A percentile compares a stretch with the other conserved stretches of the same genome.
These are phyloP conservation scores for Linnemannia zychae DNA, from an alignment of 192 early-diverging fungal genomes.

Conservation along the genomic window DNA sequence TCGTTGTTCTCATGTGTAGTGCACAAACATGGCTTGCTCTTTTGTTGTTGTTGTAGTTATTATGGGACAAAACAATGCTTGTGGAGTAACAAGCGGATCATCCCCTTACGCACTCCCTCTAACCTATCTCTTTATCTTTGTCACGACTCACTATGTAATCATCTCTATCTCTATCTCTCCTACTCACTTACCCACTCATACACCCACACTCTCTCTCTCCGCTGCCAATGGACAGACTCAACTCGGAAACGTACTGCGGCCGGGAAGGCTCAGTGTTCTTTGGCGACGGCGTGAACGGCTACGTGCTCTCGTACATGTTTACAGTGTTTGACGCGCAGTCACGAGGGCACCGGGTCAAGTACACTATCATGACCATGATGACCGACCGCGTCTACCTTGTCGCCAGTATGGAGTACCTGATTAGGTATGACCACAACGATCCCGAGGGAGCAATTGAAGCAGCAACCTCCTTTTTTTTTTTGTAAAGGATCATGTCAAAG, in stretches of 20 bases:
- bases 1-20: neutral
- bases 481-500: constrained; percentile 3
- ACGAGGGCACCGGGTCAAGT: constrained; percentile 70
- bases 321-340: constrained; percentile 76
- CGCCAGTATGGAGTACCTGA: constrained; percentile 76
- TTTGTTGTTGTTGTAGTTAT: neutral
- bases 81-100: neutral
- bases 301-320: constrained; percentile 81
- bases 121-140: neutral
- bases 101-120: neutral
- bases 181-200: neutral
- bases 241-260: constrained; percentile 73
- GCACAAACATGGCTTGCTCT: neutral
- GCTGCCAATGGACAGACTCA: constrained; percentile 60
- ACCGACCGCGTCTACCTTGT: constrained; percentile 75
- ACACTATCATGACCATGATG: constrained; percentile 75
- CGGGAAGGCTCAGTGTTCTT: constrained; percentile 76
- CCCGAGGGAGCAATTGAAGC: neutral
- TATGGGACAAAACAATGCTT: neutral
- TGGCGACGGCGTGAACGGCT: constrained; percentile 77
- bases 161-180: neutral
- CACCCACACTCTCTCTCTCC: neutral
- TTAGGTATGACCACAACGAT: constrained; percentile 58
- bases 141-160: neutral
- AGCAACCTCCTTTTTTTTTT: constrained; percentile 1